Base-by-base conservation (phyloP, 108 stramenopile species). In the Schizochytrium sp. region DNA sequence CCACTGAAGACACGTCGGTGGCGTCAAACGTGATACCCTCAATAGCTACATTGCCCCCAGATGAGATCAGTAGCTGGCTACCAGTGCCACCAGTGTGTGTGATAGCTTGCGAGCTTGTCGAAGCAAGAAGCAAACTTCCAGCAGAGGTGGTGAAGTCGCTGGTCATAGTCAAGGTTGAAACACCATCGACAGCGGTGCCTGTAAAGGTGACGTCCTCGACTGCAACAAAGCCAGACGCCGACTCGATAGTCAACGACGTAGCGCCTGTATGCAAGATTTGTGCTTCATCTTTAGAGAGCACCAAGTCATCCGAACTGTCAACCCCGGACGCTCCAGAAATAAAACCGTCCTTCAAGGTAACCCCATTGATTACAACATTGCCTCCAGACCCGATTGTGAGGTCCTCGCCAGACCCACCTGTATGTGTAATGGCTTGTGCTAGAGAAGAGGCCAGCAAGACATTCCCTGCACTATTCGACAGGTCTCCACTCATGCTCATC, bases 341-440 rank as follows among this genome's bases (percentile, higher is more conserved):
- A 69, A 44, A 38, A 7, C 64, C 64, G 12, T 69, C 28, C 42
- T 38, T 69, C 64, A 69, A 8, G 12, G 64, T 69, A 44, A 69
- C 64, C 10, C 64, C 28, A 44, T 69, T 44, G 28, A 69, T 38
- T 8, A 69, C 28, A 7, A 69, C 64, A 44, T 69, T 69, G 64
- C 64, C 64, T 15, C 64, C 64, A 15, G 64, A 69, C 8, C 40
- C 64, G 64, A 69, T 69, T 13, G 12, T 38, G 10, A 69, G 28
- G 44, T 69, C 64, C 28, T 69, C 64, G 44, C 64, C 64, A 38
- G 64, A 8, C 19, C 64, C 64, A 10, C 64, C 64, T 7, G 64
- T 38, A 69, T 69, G 64, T 2, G 64, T 28, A 2, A 69, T 7
- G 0, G 10, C 19, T 38, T 69, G 64, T 44, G 2, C 12, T 38